These are phyloP conservation scores for Paratinospora sagittata DNA, from an alignment of 164 flowering plant genomes.

Conservation along the genomic window DNA sequence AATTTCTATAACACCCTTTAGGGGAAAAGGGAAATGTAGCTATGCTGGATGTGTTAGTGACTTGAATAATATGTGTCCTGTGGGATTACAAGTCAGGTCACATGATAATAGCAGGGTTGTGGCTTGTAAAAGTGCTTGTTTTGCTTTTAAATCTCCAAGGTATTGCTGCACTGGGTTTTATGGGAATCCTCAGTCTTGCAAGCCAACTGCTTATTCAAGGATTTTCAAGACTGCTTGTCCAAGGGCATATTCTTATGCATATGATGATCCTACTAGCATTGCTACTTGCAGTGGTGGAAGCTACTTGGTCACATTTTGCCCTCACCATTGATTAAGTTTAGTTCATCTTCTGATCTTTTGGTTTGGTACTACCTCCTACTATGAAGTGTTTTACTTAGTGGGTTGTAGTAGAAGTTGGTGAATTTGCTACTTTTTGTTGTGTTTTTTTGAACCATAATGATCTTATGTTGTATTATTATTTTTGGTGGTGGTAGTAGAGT, in stretches of 20 bases:
- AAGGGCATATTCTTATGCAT: constrained; percentile 87
- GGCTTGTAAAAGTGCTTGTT: constrained; percentile 92
- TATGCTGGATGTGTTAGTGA: constrained; percentile 86
- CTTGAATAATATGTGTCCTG: constrained; percentile 83
- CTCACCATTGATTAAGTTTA: constrained; percentile 34
- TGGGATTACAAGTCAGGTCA: constrained; percentile 67
- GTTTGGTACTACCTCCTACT: not conserved
- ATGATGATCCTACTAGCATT: constrained; percentile 92
- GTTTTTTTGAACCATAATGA: not conserved
- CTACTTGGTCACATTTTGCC: constrained; percentile 86
- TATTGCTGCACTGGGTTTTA: constrained; percentile 85
- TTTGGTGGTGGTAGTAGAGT: not conserved
- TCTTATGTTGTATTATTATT: not conserved
- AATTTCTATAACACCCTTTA: constrained; percentile 59
- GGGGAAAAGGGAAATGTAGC: constrained; percentile 64
- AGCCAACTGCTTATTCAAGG: constrained; percentile 84
- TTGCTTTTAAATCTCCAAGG: constrained; percentile 73
- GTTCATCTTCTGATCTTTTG: not conserved
- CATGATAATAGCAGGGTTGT: constrained; percentile 47
- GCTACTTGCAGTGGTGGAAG: constrained; percentile 72
- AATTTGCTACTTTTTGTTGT: not conserved
- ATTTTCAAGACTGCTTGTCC: constrained; percentile 92
- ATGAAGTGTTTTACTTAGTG: not conserved
- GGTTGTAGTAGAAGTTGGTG: not conserved
- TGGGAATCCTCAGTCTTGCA: constrained; percentile 78